Base-by-base conservation (phyloP, 352 stramenopile genomes). In the Globisporangium middletonii region DNA sequence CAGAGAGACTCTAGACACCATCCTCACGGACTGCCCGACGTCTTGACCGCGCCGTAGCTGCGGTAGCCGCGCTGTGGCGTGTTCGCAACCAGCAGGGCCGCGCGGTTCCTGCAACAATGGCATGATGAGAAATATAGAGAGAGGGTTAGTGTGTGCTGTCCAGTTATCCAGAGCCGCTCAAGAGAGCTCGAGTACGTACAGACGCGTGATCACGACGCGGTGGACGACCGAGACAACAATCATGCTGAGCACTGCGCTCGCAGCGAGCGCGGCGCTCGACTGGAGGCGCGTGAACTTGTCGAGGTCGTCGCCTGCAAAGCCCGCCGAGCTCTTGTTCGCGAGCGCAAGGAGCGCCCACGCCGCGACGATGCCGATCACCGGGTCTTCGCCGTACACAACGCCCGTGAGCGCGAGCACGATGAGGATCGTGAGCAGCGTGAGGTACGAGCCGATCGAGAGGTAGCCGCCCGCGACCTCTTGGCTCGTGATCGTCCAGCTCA, bases 401-500 rank as follows among this genome's bases (percentile, higher is more conserved):
- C 68, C 77, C 12, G 69, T 55, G 19, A 87, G 46, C 4, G 74
- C 69, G 12, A 69, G 30, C 26, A 81, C 70, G 6, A 87, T 27
- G 9, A 88, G 49, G 19, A 74, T 53, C 8, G 70, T 67, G 19
- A 88, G 69, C n/a, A 85, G 43, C 11, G 57, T 62, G 9, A 87
- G 50, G 63, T 82, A 86, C 26, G 64, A 62, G 7, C 60, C 60
- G 27, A 86, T 55, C 12, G 68, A 67, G 30, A 88, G 62, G 56
- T 63, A 69, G 0, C 65, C 76, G n/a, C 64, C 69, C 0, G 56
- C 30, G 27, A 79, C 28, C 16, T 71, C 54, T 64, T 88, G 70
- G 51, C 75, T 38, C 30, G 67, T 76, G 55, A 84, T 75, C 23
- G 72, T 69, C 75, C 77, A 88, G 62, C 69, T 86, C 38, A 88